Conservation (phyloP, 1,284 basidiomycete genomes). For the Exobasidium cylindrosporum region DNA sequence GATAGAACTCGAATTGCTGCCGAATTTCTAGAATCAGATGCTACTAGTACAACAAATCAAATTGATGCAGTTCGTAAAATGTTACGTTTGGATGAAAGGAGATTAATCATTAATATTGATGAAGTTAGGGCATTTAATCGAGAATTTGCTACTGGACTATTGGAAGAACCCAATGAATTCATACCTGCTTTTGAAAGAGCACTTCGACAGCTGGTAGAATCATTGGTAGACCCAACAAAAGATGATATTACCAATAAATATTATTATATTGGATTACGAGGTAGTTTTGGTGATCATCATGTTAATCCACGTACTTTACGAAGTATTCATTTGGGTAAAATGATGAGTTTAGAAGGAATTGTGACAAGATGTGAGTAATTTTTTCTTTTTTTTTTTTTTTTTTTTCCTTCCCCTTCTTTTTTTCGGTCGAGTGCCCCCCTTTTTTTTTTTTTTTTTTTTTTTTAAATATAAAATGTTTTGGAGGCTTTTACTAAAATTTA, state of each 20-base stretch:
- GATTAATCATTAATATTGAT: slow-evolving; percentile 93
- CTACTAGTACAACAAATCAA: slow-evolving; percentile 65
- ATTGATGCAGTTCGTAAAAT: slow-evolving; percentile 79
- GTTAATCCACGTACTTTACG: slow-evolving; percentile 90
- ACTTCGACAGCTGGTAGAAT: slow-evolving; percentile 70
- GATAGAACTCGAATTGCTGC: slow-evolving; percentile 67
- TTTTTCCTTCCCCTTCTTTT: too few species aligned
- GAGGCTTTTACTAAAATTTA: too few species aligned
- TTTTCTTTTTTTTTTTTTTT: too few species aligned
- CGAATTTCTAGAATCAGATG: slow-evolving; percentile 80
- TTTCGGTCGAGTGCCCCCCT: too few species aligned
- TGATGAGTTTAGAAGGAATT: slow-evolving; percentile 97
- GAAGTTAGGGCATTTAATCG: slow-evolving; percentile 91
- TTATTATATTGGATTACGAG: slow-evolving; percentile 81
- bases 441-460: too few species aligned
- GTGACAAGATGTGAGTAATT: slow-evolving; percentile 80
- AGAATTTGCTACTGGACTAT: slow-evolving; percentile 61
- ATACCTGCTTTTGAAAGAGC: slow-evolving; percentile 91
- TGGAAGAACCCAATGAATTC: slow-evolving; percentile 83
- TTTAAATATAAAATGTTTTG: too few species aligned
- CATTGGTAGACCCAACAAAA: slow-evolving; percentile 74
- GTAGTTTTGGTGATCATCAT: slow-evolving; percentile 98
- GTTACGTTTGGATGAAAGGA: slow-evolving; percentile 77
- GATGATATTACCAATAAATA: slow-evolving; percentile 72
- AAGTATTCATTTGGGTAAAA: slow-evolving; percentile 83